These are phyloP conservation scores for Murraya koenigii DNA, from an alignment of 345 rosid genomes.

Conservation along the genomic window DNA sequence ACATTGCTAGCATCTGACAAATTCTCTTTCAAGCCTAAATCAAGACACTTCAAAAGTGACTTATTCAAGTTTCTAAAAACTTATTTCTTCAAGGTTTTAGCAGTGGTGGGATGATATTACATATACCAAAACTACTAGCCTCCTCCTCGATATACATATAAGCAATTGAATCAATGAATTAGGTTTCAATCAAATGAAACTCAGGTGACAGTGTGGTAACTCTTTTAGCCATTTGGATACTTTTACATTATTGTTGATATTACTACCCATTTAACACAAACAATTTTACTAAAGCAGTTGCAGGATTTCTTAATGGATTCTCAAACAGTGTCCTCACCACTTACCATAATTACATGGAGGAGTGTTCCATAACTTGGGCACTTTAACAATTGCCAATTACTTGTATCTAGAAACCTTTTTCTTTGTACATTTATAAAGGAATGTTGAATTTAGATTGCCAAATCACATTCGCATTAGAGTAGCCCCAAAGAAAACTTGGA, in stretches of 20 bases:
- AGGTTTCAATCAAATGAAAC: slow-evolving; percentile 89
- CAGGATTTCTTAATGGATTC: no score
- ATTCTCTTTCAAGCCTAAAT: slow-evolving; percentile 46
- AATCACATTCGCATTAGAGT: slow-evolving; percentile 26
- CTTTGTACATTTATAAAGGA: slow-evolving; percentile 27
- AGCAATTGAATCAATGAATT: slow-evolving; percentile 95
- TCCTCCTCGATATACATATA: slow-evolving; percentile 93
- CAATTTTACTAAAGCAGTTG: no score
- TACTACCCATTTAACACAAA: slow-evolving; percentile 47
- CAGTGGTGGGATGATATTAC: slow-evolving; percentile 92
- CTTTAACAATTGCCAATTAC: not conserved
- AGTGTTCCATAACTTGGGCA: slow-evolving; percentile 17
- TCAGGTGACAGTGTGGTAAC: slow-evolving; percentile 84
- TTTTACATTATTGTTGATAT: slow-evolving; percentile 45
- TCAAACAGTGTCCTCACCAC: no score
- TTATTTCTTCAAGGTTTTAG: slow-evolving; percentile 89
- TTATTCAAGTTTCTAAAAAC: slow-evolving; percentile 79
- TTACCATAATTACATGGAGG: no score
- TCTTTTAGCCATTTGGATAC: slow-evolving; percentile 80
- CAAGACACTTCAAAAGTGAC: slow-evolving; percentile 75
- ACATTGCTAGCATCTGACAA: slow-evolving; percentile 28
- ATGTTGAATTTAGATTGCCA: slow-evolving; percentile 21
- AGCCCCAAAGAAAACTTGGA: slow-evolving; percentile 45
- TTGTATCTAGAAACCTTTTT: slow-evolving; percentile 23
- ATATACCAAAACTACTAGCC: slow-evolving; percentile 89